A percentile compares a stretch with the other conserved stretches of the same genome.
phyloP scores from a whole-genome alignment of 202 grass and related monocot genomes.

The Bolboschoenoplectus hybrid region DNA sequence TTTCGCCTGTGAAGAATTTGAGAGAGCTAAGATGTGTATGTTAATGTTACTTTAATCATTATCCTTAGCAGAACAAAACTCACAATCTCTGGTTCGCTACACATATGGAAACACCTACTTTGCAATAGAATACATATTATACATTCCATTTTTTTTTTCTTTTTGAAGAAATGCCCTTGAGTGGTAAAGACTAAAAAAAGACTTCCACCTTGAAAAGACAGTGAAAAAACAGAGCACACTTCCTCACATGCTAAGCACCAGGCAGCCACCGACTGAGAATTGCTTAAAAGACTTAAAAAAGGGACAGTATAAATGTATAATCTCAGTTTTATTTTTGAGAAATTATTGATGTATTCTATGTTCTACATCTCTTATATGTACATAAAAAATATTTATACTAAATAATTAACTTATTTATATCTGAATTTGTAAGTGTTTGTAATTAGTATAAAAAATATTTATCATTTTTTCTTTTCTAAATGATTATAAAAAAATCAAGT shows the following conservation, averaged over 20 bases:
- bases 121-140: not conserved
- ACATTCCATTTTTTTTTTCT: not conserved
- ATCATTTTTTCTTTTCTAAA: too few species aligned
- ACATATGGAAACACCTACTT: not conserved
- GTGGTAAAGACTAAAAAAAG: not conserved
- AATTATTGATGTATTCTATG: too few species aligned
- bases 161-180: constrained; percentile 32
- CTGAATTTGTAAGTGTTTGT: too few species aligned
- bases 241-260: constrained; percentile 47
- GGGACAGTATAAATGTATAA: too few species aligned
- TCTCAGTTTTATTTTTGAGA: too few species aligned
- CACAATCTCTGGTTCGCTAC: not conserved
- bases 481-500: too few species aligned
- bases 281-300: constrained; percentile 24
- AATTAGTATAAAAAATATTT: too few species aligned
- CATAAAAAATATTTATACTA: too few species aligned
- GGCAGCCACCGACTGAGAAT: constrained; percentile 39
- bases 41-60: not conserved
- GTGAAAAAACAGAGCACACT: constrained; percentile 36
- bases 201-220: constrained; percentile 42
- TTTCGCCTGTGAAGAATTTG: too few species aligned
- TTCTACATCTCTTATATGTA: too few species aligned
- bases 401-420: too few species aligned
- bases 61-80: not conserved
- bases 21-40: not conserved